Conservation (phyloP, 768 basidiomycete species). For the Trametes sanguinea region DNA sequence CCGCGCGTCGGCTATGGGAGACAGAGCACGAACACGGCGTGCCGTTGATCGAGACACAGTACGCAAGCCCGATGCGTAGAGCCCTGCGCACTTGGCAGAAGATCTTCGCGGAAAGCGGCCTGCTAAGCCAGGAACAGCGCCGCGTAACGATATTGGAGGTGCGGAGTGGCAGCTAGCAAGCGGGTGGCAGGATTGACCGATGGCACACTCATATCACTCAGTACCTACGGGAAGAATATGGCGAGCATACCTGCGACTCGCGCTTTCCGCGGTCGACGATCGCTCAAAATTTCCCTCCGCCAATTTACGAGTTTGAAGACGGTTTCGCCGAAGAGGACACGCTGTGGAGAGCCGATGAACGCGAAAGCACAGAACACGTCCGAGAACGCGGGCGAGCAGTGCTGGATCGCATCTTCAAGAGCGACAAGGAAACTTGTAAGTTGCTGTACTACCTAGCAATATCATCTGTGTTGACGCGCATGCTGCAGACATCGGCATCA, state of each 20-base stretch:
- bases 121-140: slow-evolving; percentile 22
- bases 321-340: slow-evolving; percentile 65
- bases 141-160: slow-evolving; percentile 60
- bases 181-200: background rate
- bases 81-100: slow-evolving; percentile 58
- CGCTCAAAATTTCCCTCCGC: slow-evolving; percentile 44
- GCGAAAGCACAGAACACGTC: slow-evolving; percentile 54
- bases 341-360: slow-evolving; percentile 54
- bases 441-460: slow-evolving; percentile 7
- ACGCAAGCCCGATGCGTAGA: slow-evolving; percentile 64
- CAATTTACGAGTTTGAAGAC: slow-evolving; percentile 51
- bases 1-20: slow-evolving; percentile 49
- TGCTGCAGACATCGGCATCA: slow-evolving; percentile 60
- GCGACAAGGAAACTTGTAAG: slow-evolving; percentile 51
- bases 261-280: slow-evolving; percentile 55
- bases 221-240: slow-evolving; percentile 68
- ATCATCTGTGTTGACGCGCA: background rate
- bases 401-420: slow-evolving; percentile 56
- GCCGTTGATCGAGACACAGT: slow-evolving; percentile 56
- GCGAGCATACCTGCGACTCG: slow-evolving; percentile 72
- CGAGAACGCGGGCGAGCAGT: slow-evolving; percentile 50
- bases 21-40: slow-evolving; percentile 38
- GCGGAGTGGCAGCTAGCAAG: too few relatives aligned
- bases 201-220: slow-evolving; percentile 27
- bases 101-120: slow-evolving; percentile 42